These are phyloP conservation scores for Stramenopiles sp. DNA, from an alignment of 352 stramenopile species.

Conservation along the genomic window DNA sequence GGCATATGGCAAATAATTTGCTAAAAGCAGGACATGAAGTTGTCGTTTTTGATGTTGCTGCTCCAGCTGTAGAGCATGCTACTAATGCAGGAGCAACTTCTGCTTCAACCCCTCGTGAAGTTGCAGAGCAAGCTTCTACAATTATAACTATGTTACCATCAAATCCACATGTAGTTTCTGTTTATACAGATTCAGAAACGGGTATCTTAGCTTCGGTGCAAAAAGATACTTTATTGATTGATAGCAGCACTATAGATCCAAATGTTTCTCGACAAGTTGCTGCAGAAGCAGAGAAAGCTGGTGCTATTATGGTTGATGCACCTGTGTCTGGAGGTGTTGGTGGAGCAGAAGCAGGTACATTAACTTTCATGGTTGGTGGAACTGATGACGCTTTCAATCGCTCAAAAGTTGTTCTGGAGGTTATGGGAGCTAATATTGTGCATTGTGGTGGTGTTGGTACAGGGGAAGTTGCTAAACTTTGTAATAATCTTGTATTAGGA, in stretches of 20 bases:
- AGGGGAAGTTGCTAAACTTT: slow-evolving; percentile 75
- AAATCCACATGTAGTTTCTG: slow-evolving; percentile 53
- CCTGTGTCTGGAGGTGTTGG: slow-evolving; percentile 86
- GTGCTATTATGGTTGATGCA: slow-evolving; percentile 66
- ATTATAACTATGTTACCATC: slow-evolving; percentile 86
- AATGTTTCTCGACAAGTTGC: slow-evolving; percentile 63
- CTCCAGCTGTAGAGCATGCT: slow-evolving; percentile 4
- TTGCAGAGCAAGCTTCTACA: slow-evolving; percentile 45
- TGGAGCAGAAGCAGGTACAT: slow-evolving; percentile 73
- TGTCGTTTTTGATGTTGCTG: slow-evolving; percentile 40
- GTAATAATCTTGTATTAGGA: slow-evolving; percentile 90
- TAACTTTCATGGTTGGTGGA: slow-evolving; percentile 94
- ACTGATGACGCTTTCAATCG: slow-evolving; percentile 33
- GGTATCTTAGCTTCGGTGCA: slow-evolving; percentile 42
- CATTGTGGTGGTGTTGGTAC: slow-evolving; percentile 67
- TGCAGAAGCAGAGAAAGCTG: slow-evolving; percentile 29
- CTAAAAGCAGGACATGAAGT: slow-evolving; percentile 48
- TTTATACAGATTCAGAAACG: slow-evolving; percentile 34
- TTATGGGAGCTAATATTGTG: slow-evolving; percentile 82
- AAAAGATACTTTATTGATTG: slow-evolving; percentile 61
- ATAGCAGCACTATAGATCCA: slow-evolving; percentile 84
- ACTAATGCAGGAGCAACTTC: slow-evolving; percentile 29
- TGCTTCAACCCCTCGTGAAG: slow-evolving; percentile 34
- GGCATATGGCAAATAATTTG: slow-evolving; percentile 73
- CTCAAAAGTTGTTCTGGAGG: slow-evolving; percentile 49